Evolutionary conservation across 169 alveolate species (phyloP).

Genomic region (Hammondia hammondi): DNA sequence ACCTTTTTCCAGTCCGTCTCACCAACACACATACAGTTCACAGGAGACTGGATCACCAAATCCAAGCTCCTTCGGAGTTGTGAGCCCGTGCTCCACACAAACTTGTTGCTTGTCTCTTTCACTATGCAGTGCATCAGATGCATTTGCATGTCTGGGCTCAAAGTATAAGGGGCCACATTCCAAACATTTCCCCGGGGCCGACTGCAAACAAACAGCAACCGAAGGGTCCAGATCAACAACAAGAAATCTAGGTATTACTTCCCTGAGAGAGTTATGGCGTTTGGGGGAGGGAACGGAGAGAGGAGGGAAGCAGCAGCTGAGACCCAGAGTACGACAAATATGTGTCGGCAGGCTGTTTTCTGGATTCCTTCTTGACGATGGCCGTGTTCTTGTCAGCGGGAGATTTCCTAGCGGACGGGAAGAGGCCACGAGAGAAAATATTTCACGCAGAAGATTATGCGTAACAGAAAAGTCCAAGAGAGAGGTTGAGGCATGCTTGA

Average conservation of each 20-base stretch:
- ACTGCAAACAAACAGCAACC: not conserved
- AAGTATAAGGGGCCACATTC: too few relatives aligned
- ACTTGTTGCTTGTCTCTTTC: not conserved
- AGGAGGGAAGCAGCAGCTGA: not conserved
- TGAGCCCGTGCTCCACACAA: not conserved
- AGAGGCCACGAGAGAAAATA: not conserved
- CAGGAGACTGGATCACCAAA: not conserved
- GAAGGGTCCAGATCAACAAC: not conserved
- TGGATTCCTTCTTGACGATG: not conserved
- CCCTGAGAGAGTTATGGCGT: not conserved
- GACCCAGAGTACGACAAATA: not conserved
- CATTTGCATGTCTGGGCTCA: too few relatives aligned
- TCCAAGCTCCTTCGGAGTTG: not conserved
- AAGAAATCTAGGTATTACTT: not conserved
- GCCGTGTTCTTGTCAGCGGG: conserved; percentile 16
- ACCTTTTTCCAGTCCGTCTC: not conserved
- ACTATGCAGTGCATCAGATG: too few relatives aligned
- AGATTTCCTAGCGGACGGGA: not conserved
- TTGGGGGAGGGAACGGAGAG: not conserved
- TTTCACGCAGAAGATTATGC: not conserved
- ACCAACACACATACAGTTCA: too few relatives aligned
- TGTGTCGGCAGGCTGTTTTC: conserved; percentile 35
- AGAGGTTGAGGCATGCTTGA: not conserved
- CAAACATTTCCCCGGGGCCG: too few relatives aligned
- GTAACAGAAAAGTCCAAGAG: not conserved